These are phyloP conservation scores for Rhizophagus clarus DNA, from an alignment of 192 early-diverging fungal genomes.

Conservation along the genomic window DNA sequence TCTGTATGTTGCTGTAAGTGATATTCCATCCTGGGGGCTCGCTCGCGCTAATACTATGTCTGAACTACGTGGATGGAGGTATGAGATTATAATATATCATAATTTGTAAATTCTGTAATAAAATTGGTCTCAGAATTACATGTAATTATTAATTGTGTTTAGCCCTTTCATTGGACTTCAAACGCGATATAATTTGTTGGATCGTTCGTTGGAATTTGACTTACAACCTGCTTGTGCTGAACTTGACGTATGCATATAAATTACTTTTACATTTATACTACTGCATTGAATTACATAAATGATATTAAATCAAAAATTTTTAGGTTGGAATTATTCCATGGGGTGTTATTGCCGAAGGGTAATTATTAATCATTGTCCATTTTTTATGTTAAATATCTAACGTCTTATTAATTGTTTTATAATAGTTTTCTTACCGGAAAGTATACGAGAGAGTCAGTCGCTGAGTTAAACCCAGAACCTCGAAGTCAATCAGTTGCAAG, in stretches of 20 bases:
- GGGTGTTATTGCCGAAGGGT: not conserved
- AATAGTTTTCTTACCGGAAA: not conserved
- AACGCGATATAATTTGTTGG: slow-evolving; percentile 38
- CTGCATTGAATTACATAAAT: not conserved
- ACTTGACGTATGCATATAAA: slow-evolving; percentile 10
- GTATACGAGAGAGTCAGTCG: not conserved
- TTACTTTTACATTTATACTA: not conserved
- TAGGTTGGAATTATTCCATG: slow-evolving; percentile 1
- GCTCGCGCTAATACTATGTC: not conserved
- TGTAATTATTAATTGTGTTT: not conserved
- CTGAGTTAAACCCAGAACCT: slow-evolving; percentile 3
- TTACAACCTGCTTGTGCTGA: slow-evolving; percentile 42
- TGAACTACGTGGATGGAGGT: slow-evolving; percentile 4
- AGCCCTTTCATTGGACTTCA: slow-evolving; percentile 40
- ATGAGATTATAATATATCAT: no score
- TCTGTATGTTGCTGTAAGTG: slow-evolving; percentile 47
- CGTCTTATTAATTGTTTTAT: no score
- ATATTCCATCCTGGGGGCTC: slow-evolving; percentile 46
- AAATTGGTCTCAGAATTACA: not conserved
- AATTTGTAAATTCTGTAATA: not conserved
- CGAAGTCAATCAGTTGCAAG: not conserved
- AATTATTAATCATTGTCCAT: no score
- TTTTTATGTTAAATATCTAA: no score
- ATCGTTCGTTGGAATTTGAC: slow-evolving; percentile 42
- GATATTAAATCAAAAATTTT: not conserved